Base-by-base conservation (phyloP, 2,329 filamentous ascomycete genomes). In the Xylaria sp. region DNA sequence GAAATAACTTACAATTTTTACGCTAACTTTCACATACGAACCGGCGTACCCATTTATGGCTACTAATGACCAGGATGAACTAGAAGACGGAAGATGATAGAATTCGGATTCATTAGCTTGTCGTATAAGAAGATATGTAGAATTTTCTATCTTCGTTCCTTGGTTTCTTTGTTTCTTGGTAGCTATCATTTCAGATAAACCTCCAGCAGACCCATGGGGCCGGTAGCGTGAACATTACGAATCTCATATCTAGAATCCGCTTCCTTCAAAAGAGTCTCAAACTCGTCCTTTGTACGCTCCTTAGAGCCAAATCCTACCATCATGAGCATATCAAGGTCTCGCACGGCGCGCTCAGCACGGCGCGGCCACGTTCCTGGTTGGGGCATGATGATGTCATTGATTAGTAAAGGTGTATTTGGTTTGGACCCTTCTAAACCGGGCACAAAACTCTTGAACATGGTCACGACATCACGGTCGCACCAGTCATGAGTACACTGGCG, bases 401-500 rank as follows among this genome's bases (percentile, higher is more conserved):
- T 57, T 6, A 65, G 43, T 8, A 65, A 17, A 3, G 63, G 60
- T 4, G 57, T 61, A 3, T 17, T 40, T 8, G 60, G 37, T 6
- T 29, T 21, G 10, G 53, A 58, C 15, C 23, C 15, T 27, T 63
- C 60, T 8, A 63, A 31, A 1, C 41, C 54, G 2, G 63, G 64
- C 3, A 64, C 60, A 4, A 60, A 1, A 4, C 13, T 19, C 31
- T 38, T 43, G 38, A 66, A 48, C 4, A 64, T 66, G 6, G 10
- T 53, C 27, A 64, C 58, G 10, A 56, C 53, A 35, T 66, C 60
- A 1, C 23, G 7, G 25, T 64, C 61, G 21, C 21, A 38, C 61
- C 58, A 66, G 55, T 66, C 51, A 25, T 66, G 64, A 63, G 58
- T 62, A 25, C 65, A 66, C 41, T 73, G 69, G 23, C 71, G 70